These are phyloP conservation scores for Penicillium goetzii DNA, from an alignment of 495 filamentous ascomycete genomes.

Conservation along the genomic window DNA sequence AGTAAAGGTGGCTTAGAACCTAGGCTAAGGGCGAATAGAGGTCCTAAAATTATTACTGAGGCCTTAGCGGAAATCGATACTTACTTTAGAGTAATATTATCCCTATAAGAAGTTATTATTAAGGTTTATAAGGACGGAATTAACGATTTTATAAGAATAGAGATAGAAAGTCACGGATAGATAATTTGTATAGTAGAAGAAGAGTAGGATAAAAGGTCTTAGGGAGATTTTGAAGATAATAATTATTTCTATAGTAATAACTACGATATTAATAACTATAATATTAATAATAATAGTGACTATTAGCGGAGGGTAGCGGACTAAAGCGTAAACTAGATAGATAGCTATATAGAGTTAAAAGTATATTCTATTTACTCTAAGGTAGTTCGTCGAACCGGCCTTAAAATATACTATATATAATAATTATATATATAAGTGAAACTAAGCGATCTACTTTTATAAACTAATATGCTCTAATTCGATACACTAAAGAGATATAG, in stretches of 20 bases:
- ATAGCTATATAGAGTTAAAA: no score
- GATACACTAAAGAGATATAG: no score
- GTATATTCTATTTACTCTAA: no score
- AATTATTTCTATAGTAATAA: not conserved
- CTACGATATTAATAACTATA: not conserved
- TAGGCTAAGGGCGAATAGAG: not conserved
- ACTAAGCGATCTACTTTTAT: no score
- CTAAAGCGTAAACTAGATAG: not conserved
- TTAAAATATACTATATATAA: no score
- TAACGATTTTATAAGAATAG: not conserved
- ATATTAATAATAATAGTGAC: slow-evolving; percentile 1
- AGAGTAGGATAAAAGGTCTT: slow-evolving; percentile 2
- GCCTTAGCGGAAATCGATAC: slow-evolving; percentile 1
- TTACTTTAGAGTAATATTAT: not conserved
- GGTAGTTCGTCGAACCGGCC: no score
- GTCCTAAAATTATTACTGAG: not conserved
- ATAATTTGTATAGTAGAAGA: not conserved
- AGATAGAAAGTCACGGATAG: slow-evolving; percentile 3
- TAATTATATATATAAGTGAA: no score
- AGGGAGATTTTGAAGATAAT: slow-evolving; percentile 1
- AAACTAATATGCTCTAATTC: no score
- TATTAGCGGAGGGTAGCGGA: not conserved
- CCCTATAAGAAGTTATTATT: not conserved
- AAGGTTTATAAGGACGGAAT: slow-evolving; percentile 1
- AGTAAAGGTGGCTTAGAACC: not conserved